Base-by-base conservation (phyloP, 768 basidiomycete genomes). In the Tulasnella sp. region DNA sequence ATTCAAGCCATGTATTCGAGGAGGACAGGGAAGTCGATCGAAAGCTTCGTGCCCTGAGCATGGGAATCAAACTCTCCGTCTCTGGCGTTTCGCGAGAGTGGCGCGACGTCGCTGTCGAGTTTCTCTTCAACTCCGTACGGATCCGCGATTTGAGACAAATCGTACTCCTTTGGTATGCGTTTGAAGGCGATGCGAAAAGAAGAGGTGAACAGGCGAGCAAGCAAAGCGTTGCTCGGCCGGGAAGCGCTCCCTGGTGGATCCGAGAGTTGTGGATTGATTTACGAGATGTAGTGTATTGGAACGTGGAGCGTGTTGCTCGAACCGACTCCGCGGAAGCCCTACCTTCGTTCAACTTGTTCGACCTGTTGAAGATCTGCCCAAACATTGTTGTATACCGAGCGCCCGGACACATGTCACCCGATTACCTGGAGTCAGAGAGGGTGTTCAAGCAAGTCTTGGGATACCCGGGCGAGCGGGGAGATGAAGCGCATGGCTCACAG, bases 181-280 rank as follows among this genome's bases (percentile, higher is more conserved):
- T 64, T 8, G 60, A 64, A 12, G 60, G 24, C n/a, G n/a, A 64
- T 16, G 60, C 60, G 60, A 31, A 18, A 12, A 28, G 60, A 64
- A 64, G 60, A 34, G 60, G 60, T 3, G 60, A 12, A 64, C 24
- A 8, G 1, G 28, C n/a, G 60, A 31, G 22, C 12, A 34, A 64
- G 60, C 28, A 31, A 11, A 34, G 2, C 28, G 28, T 64, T 2
- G 60, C 60, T 64, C 28, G 12, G n/a, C 60, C n/a, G 12, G 60
- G 60, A 0, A 31, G 1, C n/a, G 60, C 60, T 0, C 8, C 60
- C 1, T 64, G 60, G 60, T 64, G 60, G 60, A 34, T 64, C 12
- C 60, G 60, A n/a, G 60, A 64, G 60, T 28, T 64, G 60, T 64
- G 60, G 60, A 31, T 64, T 28, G 60, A 64, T n/a, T 31, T 28